Conservation (phyloP, 371 early-diverging fungal species). For the Mucor irregularis region DNA sequence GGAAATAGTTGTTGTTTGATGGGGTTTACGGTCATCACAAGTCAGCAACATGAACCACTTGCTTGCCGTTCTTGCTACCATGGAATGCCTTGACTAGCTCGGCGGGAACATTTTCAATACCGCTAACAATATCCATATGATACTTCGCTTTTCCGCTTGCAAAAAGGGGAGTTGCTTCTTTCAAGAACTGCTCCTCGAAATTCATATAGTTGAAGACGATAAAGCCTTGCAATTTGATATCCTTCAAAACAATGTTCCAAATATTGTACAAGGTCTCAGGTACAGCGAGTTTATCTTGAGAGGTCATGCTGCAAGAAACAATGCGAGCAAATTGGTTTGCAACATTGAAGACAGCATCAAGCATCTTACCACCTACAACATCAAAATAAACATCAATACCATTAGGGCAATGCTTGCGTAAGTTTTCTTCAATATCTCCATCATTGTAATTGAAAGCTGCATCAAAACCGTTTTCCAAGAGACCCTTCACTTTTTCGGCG, state of each 20-base stretch:
- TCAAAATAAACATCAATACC: constrained; percentile 76
- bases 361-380: constrained; percentile 72
- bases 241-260: constrained; percentile 39
- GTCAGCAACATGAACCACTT: constrained; percentile 68
- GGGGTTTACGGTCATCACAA: too few relatives aligned
- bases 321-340: constrained; percentile 58
- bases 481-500: constrained; percentile 72
- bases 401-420: constrained; percentile 54
- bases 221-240: constrained; percentile 66
- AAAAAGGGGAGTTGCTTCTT: constrained; percentile 62
- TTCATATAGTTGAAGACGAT: constrained; percentile 38
- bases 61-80: constrained; percentile 84
- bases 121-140: constrained; percentile 62
- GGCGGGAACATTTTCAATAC: constrained; percentile 78
- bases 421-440: constrained; percentile 39
- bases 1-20: too few relatives aligned
- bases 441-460: constrained; percentile 87
- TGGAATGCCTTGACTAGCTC: constrained; percentile 72
- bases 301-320: constrained; percentile 67
- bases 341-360: constrained; percentile 59
- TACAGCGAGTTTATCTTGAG: constrained; percentile 71
- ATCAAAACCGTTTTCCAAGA: constrained; percentile 66
- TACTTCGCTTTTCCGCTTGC: constrained; percentile 69
- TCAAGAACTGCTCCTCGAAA: constrained; percentile 51
- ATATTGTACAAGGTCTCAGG: constrained; percentile 41